Conservation (phyloP, 805 yeast species). For the Kodamaea neixiangensis region DNA sequence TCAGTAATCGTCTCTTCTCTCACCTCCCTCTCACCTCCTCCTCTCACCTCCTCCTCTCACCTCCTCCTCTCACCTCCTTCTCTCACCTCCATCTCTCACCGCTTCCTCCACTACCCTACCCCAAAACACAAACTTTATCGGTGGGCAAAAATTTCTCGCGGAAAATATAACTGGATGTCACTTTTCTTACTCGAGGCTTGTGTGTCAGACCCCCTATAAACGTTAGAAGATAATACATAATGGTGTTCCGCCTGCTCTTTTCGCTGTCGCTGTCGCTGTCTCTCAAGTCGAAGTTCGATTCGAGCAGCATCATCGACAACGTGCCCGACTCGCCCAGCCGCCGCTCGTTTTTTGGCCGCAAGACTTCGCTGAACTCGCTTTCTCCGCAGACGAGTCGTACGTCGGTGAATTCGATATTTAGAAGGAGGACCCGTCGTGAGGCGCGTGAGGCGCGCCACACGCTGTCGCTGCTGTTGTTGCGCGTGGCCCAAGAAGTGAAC, state of each 20-base stretch:
- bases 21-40: too few species aligned
- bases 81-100: too few species aligned
- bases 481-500: not conserved
- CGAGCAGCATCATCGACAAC: slow-evolving; percentile 2
- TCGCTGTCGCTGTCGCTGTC: slow-evolving; percentile 13
- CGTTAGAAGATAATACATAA: not conserved
- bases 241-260: slow-evolving; percentile 16
- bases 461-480: not conserved
- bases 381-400: slow-evolving; percentile 28
- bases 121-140: slow-evolving; percentile 1
- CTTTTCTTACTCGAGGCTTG: slow-evolving; percentile 4
- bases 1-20: too few species aligned
- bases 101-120: too few species aligned
- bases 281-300: slow-evolving; percentile 1
- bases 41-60: too few species aligned
- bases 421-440: slow-evolving; percentile 1
- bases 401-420: not conserved
- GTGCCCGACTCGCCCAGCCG: slow-evolving; percentile 2
- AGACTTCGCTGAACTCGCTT: slow-evolving; percentile 23
- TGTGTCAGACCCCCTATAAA: not conserved
- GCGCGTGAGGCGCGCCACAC: not conserved
- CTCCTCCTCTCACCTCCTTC: too few species aligned
- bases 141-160: not conserved
- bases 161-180: slow-evolving; percentile 2
- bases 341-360: slow-evolving; percentile 23